These are phyloP conservation scores for Coemansia sp. DNA, from an alignment of 192 early-diverging fungal genomes.

Conservation along the genomic window DNA sequence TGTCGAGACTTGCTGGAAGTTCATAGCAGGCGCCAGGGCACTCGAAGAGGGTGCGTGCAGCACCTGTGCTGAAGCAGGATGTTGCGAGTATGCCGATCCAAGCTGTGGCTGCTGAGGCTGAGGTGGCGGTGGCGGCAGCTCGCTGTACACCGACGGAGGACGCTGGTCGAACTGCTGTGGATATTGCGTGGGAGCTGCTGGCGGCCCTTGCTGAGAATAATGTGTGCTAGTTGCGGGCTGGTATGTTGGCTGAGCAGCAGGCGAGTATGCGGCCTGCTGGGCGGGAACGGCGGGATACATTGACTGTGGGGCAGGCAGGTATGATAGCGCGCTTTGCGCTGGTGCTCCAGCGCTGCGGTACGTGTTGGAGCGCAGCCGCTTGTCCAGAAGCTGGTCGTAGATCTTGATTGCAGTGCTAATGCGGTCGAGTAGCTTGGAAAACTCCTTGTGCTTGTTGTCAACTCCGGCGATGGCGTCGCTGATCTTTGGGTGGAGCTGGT, in stretches of 20 bases:
- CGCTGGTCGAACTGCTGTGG: conserved; percentile 35
- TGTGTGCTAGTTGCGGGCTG: conserved; percentile 4
- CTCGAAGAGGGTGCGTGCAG: conserved; percentile 3
- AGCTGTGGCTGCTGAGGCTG: conserved; percentile 29
- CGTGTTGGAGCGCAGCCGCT: conserved; percentile 61
- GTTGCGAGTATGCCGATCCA: conserved; percentile 1
- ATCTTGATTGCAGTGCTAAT: conserved; percentile 78
- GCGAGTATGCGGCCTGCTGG: conserved; percentile 35
- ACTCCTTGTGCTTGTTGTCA: conserved; percentile 75
- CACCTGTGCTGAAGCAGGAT: neutral
- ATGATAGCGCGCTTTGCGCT: conserved; percentile 14
- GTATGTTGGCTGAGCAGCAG: conserved; percentile 36
- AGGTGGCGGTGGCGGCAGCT: conserved; percentile 7
- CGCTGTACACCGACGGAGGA: conserved; percentile 9
- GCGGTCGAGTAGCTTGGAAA: conserved; percentile 82
- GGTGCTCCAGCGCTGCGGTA: conserved; percentile 15
- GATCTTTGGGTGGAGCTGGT: conserved; percentile 84
- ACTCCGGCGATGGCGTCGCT: conserved; percentile 73
- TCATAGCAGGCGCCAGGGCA: neutral
- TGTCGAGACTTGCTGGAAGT: conserved; percentile 2
- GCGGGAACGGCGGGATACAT: conserved; percentile 33
- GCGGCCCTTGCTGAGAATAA: conserved; percentile 11
- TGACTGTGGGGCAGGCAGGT: conserved; percentile 36
- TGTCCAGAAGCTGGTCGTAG: conserved; percentile 89
- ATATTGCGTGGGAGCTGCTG: conserved; percentile 5